phyloP scores from a whole-genome alignment of 202 grass and related monocot genomes.

The Elaeis oleifera region DNA sequence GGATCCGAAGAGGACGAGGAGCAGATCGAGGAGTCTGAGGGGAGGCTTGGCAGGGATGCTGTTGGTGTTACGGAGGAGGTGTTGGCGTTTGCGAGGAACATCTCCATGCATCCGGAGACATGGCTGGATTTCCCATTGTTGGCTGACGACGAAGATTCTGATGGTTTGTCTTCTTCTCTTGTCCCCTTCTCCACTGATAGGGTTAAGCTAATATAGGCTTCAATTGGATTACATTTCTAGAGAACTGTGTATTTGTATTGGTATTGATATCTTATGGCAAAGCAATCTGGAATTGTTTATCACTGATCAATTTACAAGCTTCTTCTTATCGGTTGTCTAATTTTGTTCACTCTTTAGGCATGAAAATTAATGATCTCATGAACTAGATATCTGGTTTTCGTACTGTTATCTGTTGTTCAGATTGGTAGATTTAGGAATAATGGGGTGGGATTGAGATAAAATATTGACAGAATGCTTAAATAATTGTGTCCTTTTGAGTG shows the following conservation, averaged over 20 bases:
- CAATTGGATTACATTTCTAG: background rate
- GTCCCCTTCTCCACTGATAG: conserved; percentile 29
- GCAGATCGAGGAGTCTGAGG: conserved; percentile 18
- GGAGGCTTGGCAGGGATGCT: conserved; percentile 39
- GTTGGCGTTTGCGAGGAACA: conserved; percentile 74
- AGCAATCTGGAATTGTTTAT: too few species aligned
- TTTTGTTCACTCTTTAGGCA: too few species aligned
- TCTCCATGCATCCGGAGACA: conserved; percentile 92
- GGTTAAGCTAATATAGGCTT: background rate
- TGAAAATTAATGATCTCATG: too few species aligned
- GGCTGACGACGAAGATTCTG: conserved; percentile 73
- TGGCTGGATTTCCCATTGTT: conserved; percentile 94
- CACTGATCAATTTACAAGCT: too few species aligned
- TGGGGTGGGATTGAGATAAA: too few species aligned
- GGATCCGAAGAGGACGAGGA: conserved; percentile 47
- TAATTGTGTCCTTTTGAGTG: too few species aligned
- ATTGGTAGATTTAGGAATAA: too few species aligned
- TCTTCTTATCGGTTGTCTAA: too few species aligned
- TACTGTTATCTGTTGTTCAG: too few species aligned
- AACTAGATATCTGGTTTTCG: too few species aligned
- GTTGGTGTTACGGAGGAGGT: conserved; percentile 90
- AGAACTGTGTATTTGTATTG: background rate
- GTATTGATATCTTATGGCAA: too few species aligned
- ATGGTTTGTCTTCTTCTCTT: conserved; percentile 49
- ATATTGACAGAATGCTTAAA: too few species aligned